These are phyloP conservation scores for Pythium rishiriense DNA, from an alignment of 352 stramenopile species.

Conservation along the genomic window DNA sequence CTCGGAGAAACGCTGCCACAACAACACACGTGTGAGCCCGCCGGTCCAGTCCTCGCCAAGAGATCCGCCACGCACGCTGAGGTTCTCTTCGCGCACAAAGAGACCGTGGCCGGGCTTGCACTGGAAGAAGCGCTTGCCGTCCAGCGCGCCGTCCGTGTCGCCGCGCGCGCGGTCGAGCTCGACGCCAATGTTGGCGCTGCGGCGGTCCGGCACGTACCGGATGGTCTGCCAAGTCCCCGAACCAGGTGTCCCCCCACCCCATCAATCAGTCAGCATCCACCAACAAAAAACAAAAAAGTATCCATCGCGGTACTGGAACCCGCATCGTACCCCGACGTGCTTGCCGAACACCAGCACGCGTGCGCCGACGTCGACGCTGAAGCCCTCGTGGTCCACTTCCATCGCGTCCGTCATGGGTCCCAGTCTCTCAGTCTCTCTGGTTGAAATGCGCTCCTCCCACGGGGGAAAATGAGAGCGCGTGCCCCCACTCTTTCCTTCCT, in stretches of 20 bases:
- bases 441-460: constrained; percentile 3
- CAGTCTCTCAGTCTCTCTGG: background rate
- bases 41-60: background rate
- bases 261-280: no score
- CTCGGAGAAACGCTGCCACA: constrained; percentile 67
- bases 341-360: constrained; percentile 82
- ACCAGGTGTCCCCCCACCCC: no score
- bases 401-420: constrained; percentile 28
- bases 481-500: no score
- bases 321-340: constrained; percentile 62
- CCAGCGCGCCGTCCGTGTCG: constrained; percentile 72
- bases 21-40: background rate
- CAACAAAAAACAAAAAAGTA: no score
- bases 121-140: constrained; percentile 80
- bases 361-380: constrained; percentile 36
- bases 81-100: constrained; percentile 83
- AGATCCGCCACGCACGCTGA: constrained; percentile 40
- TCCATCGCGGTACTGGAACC: background rate
- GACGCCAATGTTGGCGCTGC: constrained; percentile 70
- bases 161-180: constrained; percentile 82
- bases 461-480: constrained; percentile 12
- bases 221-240: no score
- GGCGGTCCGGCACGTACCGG: constrained; percentile 58
- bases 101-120: constrained; percentile 79
- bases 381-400: constrained; percentile 34